phyloP scores from a whole-genome alignment of 768 basidiomycete species.

The Termitomyces sp. region DNA sequence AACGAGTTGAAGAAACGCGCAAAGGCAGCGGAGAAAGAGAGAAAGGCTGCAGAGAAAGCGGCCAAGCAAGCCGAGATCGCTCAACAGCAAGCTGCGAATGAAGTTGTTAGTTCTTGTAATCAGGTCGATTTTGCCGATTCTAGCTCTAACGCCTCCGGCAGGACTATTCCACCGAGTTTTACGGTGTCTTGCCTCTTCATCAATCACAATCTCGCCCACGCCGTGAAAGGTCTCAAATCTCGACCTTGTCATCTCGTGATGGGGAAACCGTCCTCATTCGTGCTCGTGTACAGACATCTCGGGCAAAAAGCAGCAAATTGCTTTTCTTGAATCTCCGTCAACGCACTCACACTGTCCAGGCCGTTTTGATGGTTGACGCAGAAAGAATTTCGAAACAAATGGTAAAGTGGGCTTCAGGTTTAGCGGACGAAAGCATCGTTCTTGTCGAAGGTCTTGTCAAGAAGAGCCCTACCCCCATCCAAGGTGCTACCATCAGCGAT shows the following conservation, averaged over 20 bases:
- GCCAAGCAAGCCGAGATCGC: slow-evolving; percentile 74
- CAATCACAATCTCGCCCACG: slow-evolving; percentile 79
- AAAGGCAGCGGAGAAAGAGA: slow-evolving; percentile 87
- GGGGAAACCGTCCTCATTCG: slow-evolving; percentile 79
- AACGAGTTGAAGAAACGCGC: slow-evolving; percentile 87
- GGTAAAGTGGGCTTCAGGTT: slow-evolving; percentile 82
- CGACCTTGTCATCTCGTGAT: slow-evolving; percentile 54
- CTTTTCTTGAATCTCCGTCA: slow-evolving; percentile 92
- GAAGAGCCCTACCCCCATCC: slow-evolving; percentile 78
- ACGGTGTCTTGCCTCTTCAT: slow-evolving; percentile 85
- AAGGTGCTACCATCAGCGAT: slow-evolving; percentile 83
- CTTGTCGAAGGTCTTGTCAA: slow-evolving; percentile 81
- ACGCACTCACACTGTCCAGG: slow-evolving; percentile 81
- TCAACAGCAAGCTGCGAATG: slow-evolving; percentile 57
- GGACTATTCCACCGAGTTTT: slow-evolving; percentile 77
- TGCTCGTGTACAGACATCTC: slow-evolving; percentile 85
- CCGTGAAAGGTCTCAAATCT: slow-evolving; percentile 57
- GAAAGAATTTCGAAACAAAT: slow-evolving; percentile 92
- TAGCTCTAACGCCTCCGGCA: slow-evolving; percentile 19
- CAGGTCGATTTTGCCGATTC: background rate
- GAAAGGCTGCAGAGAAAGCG: slow-evolving; percentile 82
- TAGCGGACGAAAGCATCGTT: slow-evolving; percentile 86
- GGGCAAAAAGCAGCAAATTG: slow-evolving; percentile 93
- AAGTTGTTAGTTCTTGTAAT: slow-evolving; percentile 41
- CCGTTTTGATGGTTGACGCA: slow-evolving; percentile 63